Percentiles rank a stretch among this genome's conserved stretches.
Conservation (phyloP, 1,284 basidiomycete genomes). For the Pascua sp. region DNA sequence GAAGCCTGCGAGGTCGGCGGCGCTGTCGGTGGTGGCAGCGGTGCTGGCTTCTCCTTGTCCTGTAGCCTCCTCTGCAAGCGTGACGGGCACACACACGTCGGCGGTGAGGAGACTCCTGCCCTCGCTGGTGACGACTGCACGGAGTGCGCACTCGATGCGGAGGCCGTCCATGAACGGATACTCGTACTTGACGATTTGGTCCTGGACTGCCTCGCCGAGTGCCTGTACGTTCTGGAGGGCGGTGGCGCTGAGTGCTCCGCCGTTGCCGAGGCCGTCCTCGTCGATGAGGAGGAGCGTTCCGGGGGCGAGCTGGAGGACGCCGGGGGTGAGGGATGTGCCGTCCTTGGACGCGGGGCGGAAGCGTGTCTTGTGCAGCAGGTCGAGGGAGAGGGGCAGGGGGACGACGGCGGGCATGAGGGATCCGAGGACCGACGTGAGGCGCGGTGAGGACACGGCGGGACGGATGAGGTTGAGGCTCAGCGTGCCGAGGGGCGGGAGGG, state of each 20-base stretch:
- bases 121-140: constrained; percentile 37
- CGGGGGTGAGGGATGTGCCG: constrained; percentile 35
- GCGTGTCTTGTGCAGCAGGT: constrained; percentile 31
- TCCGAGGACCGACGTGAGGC: constrained; percentile 16
- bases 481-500: constrained; percentile 38
- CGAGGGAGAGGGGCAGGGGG: constrained; percentile 32
- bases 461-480: constrained; percentile 39
- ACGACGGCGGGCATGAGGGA: constrained; percentile 31
- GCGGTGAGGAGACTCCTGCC: constrained; percentile 46
- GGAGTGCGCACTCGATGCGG: constrained; percentile 42
- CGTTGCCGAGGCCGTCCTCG: constrained; percentile 35
- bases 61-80: not conserved
- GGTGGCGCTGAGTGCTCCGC: constrained; percentile 40
- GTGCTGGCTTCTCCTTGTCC: not conserved
- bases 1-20: constrained; percentile 19
- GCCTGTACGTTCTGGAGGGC: constrained; percentile 44
- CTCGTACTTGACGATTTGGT: constrained; percentile 42
- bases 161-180: constrained; percentile 48
- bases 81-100: constrained; percentile 32
- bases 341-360: constrained; percentile 36
- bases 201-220: constrained; percentile 31
- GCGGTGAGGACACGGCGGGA: constrained; percentile 2
- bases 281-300: constrained; percentile 23
- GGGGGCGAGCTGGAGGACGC: constrained; percentile 40
- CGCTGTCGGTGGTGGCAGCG: not conserved